Evolutionary conservation across 768 basidiomycete species (phyloP).

Genomic region (Calocybe indica): DNA sequence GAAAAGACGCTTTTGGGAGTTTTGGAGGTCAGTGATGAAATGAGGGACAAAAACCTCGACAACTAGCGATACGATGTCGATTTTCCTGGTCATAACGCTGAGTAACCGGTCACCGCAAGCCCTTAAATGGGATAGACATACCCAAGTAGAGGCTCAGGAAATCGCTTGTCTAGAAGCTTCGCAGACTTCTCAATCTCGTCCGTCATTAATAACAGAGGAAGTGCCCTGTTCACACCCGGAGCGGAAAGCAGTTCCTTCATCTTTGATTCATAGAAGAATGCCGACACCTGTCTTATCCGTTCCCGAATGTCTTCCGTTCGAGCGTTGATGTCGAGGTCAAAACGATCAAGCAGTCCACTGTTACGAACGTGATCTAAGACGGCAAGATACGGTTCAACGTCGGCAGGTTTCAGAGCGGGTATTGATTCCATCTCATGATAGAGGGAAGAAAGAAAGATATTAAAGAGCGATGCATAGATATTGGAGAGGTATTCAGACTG

Average conservation of each 20-base stretch:
- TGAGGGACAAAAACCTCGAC: conserved; percentile 65
- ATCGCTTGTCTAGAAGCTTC: conserved; percentile 81
- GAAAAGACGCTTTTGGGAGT: conserved; percentile 65
- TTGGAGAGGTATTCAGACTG: conserved; percentile 66
- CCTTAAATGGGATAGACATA: conserved; percentile 25
- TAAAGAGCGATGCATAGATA: conserved; percentile 73
- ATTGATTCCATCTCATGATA: conserved; percentile 81
- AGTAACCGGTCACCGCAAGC: conserved; percentile 1
- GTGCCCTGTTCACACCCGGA: conserved; percentile 75
- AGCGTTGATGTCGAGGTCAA: conserved; percentile 65
- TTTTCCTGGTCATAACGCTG: conserved; percentile 32
- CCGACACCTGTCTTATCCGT: conserved; percentile 52
- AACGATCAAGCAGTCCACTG: conserved; percentile 65
- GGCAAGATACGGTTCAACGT: conserved; percentile 56
- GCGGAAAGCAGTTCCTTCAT: conserved; percentile 57
- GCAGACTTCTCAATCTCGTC: conserved; percentile 85
- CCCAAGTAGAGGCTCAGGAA: conserved; percentile 79
- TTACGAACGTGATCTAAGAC: conserved; percentile 69
- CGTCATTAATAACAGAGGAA: conserved; percentile 78
- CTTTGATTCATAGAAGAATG: conserved; percentile 56
- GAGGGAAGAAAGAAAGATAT: conserved; percentile 76
- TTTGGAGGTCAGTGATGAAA: conserved; percentile 60
- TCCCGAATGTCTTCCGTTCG: conserved; percentile 66
- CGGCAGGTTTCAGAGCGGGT: conserved; percentile 66
- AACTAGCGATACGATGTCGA: conserved; percentile 74